Conservation (phyloP, 805 yeast species). For the Lachancea meyersii region DNA sequence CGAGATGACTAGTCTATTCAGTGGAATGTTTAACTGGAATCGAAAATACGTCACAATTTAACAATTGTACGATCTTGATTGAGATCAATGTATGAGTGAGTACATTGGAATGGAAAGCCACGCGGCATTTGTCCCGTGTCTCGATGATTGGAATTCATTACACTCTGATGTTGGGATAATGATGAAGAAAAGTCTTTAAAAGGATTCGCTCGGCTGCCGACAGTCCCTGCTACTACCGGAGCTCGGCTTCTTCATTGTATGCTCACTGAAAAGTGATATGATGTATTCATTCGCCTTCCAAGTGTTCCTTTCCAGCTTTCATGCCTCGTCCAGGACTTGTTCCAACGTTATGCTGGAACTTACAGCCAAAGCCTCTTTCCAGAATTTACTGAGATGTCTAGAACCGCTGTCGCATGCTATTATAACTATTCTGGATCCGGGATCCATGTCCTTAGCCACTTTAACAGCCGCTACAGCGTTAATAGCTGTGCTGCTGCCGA, state of each 20-base stretch:
- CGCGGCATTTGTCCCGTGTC: too few relatives aligned
- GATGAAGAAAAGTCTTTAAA: too few relatives aligned
- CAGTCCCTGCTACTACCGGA: not conserved
- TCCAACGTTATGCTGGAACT: constrained; percentile 31
- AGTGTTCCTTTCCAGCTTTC: not conserved
- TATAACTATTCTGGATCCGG: constrained; percentile 69
- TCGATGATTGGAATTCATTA: too few relatives aligned
- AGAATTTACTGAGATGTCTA: constrained; percentile 85
- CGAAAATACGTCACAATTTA: too few relatives aligned
- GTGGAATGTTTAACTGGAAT: too few relatives aligned
- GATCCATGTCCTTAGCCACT: constrained; percentile 42
- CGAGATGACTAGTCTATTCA: too few relatives aligned
- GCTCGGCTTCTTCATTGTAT: not conserved
- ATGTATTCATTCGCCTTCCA: not conserved
- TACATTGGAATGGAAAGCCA: too few relatives aligned
- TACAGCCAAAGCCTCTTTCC: constrained; percentile 59
- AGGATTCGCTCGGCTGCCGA: too few relatives aligned
- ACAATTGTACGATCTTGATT: too few relatives aligned
- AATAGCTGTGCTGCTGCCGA: constrained; percentile 91
- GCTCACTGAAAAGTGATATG: too few relatives aligned
- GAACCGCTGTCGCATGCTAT: constrained; percentile 90
- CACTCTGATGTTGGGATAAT: too few relatives aligned
- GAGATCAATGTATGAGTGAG: too few relatives aligned
- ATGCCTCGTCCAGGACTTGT: constrained; percentile 26
- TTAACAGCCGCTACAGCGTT: constrained; percentile 85